A percentile compares a stretch with the other conserved stretches of the same genome.
Evolutionary conservation across 169 alveolate genomes (phyloP).

Genomic region (Perkinsus chesapeaki): DNA sequence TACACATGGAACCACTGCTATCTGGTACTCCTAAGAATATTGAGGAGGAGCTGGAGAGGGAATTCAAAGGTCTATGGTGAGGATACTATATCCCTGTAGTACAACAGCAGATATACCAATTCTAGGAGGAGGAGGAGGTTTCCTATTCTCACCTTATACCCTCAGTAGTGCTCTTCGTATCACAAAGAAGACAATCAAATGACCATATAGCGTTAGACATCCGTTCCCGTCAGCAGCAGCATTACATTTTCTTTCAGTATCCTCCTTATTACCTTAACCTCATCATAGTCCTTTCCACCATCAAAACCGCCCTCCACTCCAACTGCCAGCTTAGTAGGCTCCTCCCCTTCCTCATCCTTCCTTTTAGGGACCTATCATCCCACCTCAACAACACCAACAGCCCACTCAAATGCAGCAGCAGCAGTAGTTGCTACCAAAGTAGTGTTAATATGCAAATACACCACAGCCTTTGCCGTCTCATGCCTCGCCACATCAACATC

Average conservation of each 20-base stretch:
- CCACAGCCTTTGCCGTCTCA: not conserved
- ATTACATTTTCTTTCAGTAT: too few species aligned
- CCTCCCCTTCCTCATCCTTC: not conserved
- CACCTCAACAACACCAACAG: not conserved
- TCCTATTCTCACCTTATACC: too few species aligned
- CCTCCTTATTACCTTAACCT: not conserved
- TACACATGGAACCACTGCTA: not conserved
- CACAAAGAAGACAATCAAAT: too few species aligned
- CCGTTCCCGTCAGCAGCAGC: too few species aligned
- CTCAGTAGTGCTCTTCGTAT: too few species aligned
- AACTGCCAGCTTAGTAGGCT: constrained; percentile 28
- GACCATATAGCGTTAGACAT: too few species aligned
- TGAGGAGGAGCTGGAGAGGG: not conserved
- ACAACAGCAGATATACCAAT: too few species aligned
- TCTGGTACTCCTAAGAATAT: not conserved
- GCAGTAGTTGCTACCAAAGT: not conserved
- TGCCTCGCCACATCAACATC: not conserved
- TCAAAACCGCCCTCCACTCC: constrained; percentile 35
- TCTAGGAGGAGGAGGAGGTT: too few species aligned
- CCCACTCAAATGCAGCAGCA: not conserved
- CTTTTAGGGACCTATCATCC: not conserved
- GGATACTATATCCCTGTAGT: too few species aligned
- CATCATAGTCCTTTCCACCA: constrained; percentile 14
- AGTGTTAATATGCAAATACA: not conserved
- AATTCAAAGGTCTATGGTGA: too few species aligned